These are phyloP conservation scores for Aspergillus unguis DNA, from an alignment of 2,329 filamentous ascomycete species.

Conservation along the genomic window DNA sequence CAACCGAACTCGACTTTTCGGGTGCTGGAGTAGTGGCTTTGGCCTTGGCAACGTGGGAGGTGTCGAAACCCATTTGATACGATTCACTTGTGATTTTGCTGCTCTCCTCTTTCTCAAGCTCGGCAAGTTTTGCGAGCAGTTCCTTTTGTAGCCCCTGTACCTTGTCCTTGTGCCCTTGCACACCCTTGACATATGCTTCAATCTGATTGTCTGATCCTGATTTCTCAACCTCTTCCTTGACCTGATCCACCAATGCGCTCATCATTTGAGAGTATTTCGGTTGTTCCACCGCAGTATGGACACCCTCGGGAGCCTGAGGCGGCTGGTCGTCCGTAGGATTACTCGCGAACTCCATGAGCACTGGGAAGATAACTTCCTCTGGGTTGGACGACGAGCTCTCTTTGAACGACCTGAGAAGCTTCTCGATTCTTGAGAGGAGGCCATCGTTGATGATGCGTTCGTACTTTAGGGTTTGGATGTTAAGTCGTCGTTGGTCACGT, in stretches of 20 bases:
- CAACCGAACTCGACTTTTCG: conserved; percentile 49
- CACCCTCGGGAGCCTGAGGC: conserved; percentile 70
- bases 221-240: conserved; percentile 80
- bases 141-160: conserved; percentile 75
- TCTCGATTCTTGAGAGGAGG: conserved; percentile 77
- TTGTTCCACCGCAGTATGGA: conserved; percentile 71
- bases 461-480: conserved; percentile 90
- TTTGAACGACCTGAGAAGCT: conserved; percentile 70
- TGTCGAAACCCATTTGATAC: conserved; percentile 86
- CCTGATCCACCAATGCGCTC: conserved; percentile 89
- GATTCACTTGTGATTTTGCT: conserved; percentile 92
- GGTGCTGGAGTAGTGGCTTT: conserved; percentile 44
- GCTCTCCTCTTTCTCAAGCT: conserved; percentile 79
- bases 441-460: conserved; percentile 88
- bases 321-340: conserved; percentile 71
- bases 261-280: conserved; percentile 97
- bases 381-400: conserved; percentile 63
- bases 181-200: conserved; percentile 71
- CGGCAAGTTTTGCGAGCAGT: conserved; percentile 67
- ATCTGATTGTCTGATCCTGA: conserved; percentile 66
- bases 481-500: conserved; percentile 75
- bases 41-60: conserved; percentile 71
- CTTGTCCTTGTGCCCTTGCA: conserved; percentile 72
- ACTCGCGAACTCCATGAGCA: conserved; percentile 76
- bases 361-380: conserved; percentile 82